phyloP scores from a whole-genome alignment of 768 basidiomycete species.

The Rhodotorula babjevae region DNA sequence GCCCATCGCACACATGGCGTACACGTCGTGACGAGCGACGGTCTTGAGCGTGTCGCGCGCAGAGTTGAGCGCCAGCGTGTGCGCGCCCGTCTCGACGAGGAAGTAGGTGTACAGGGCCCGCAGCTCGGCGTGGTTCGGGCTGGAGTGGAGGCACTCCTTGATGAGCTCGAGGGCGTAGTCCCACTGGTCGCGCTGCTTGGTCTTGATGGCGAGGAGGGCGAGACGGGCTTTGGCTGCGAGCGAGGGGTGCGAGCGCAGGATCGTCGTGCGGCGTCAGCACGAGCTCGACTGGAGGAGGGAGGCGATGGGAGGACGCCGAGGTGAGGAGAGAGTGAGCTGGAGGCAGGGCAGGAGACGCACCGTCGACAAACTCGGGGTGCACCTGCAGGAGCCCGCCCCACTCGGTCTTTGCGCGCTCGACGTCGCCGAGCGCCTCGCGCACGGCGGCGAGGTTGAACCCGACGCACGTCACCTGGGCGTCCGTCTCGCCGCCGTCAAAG shows the following conservation, averaged over 20 bases:
- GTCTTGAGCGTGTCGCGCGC: slow-evolving; percentile 83
- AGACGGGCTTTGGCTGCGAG: slow-evolving; percentile 83
- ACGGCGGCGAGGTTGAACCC: slow-evolving; percentile 87
- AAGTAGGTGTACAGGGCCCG: slow-evolving; percentile 92
- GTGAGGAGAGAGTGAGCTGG: too few species aligned
- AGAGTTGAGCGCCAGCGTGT: slow-evolving; percentile 77
- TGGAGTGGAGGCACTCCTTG: slow-evolving; percentile 79
- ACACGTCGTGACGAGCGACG: slow-evolving; percentile 79
- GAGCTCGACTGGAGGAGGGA: too few species aligned
- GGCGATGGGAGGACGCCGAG: too few species aligned
- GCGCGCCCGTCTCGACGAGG: slow-evolving; percentile 75
- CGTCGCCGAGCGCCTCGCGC: slow-evolving; percentile 78
- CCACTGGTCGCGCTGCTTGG: slow-evolving; percentile 47
- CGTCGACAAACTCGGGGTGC: slow-evolving; percentile 94
- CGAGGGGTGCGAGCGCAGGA: too few species aligned
- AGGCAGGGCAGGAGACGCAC: slow-evolving; percentile 52
- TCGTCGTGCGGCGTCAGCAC: too few species aligned
- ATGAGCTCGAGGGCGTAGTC: slow-evolving; percentile 70
- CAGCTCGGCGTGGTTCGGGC: slow-evolving; percentile 72
- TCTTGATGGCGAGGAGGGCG: slow-evolving; percentile 72
- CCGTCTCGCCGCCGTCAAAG: slow-evolving; percentile 42
- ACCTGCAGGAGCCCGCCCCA: slow-evolving; percentile 72
- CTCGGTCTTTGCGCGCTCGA: slow-evolving; percentile 69
- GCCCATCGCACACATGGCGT: slow-evolving; percentile 82
- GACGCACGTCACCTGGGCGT: slow-evolving; percentile 72